These are phyloP conservation scores for Aspergillus fumigatus DNA, from an alignment of 2,329 filamentous ascomycete genomes.

Conservation along the genomic window DNA sequence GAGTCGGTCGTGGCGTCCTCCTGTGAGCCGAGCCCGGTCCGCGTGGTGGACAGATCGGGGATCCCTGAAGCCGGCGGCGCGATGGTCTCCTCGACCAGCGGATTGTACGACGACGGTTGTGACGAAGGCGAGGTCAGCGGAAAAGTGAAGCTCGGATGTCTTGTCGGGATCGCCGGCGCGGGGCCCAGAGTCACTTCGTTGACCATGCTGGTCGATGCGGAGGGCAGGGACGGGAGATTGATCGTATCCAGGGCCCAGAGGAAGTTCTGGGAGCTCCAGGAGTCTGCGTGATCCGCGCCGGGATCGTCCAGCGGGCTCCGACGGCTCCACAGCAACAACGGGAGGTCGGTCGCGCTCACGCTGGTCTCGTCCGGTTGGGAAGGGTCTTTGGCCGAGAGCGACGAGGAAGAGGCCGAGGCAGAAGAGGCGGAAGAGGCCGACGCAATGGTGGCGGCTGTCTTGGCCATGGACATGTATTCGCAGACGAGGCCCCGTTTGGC, in stretches of 20 bases:
- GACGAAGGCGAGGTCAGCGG: background rate
- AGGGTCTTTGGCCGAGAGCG: background rate
- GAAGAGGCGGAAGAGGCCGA: background rate
- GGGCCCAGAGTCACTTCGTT: background rate
- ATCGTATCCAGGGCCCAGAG: slow-evolving; percentile 1
- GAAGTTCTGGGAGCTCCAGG: slow-evolving; percentile 2
- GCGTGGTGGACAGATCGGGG: background rate
- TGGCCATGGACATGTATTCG: slow-evolving; percentile 2
- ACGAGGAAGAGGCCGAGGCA: background rate
- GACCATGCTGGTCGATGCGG: background rate
- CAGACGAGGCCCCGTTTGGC: slow-evolving; percentile 10
- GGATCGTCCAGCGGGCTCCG: background rate
- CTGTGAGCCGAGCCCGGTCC: background rate
- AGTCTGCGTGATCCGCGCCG: background rate
- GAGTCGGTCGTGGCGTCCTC: background rate
- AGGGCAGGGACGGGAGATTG: slow-evolving; percentile 2
- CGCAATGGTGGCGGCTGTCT: background rate
- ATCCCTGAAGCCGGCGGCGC: background rate
- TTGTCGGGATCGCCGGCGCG: background rate
- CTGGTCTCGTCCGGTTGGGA: background rate
- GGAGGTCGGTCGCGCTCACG: background rate
- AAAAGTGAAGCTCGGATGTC: background rate
- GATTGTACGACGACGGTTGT: background rate
- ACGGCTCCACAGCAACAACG: slow-evolving; percentile 3
- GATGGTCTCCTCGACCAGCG: background rate